Base-by-base conservation (phyloP, 2,329 filamentous ascomycete genomes). In the Aspergillus candidus region DNA sequence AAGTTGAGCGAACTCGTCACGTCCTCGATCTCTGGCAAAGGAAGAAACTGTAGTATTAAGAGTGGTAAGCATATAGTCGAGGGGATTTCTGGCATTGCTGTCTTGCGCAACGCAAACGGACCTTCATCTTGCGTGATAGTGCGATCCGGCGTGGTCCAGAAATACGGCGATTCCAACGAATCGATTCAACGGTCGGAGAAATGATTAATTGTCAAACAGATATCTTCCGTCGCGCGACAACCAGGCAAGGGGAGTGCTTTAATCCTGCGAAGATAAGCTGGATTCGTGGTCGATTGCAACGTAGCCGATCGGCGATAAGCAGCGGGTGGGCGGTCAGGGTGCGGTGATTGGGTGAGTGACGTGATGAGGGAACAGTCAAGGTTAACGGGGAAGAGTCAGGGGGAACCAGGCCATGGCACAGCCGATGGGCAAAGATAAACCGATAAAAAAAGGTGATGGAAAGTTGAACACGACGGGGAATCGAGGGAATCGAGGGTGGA, bases 1-100 rank as follows among this genome's bases (percentile, higher is more conserved):
- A 97, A 97, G 65, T 95, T 97, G 63, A 98, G 82, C 51, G 91
- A 87, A 71, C 85, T 85, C 49, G 89, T 91, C 55, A 97, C 86
- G 67, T 86, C 82, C 68, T 97, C 90, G 63, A 97, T 90, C 55
- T 94, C 86, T 68, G 83, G 84, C 51, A 95, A 79, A 49, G 91
- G 89, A 59, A 98, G 77, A 69, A 94, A 98, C 91, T 98, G 62
- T 53, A 55, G 54, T 45, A 41, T 10, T 38, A 44, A 59, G 33
- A 59, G 49, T 30, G 41, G 40, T 35, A 40, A 41, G 43, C 42
- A 33, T 30, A n/a, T 4, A 15, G 4, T 31, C 14, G 12, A 17
- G 31, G 31, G 40, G 37, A 35, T 11, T 11, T 11, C 35, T 38
- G 32, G 32, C 32, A 30, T 11, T 5, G 13, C 11, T 27, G 15